phyloP scores from a whole-genome alignment of 2,329 filamentous ascomycete genomes.

The Arthroderma sp. region DNA sequence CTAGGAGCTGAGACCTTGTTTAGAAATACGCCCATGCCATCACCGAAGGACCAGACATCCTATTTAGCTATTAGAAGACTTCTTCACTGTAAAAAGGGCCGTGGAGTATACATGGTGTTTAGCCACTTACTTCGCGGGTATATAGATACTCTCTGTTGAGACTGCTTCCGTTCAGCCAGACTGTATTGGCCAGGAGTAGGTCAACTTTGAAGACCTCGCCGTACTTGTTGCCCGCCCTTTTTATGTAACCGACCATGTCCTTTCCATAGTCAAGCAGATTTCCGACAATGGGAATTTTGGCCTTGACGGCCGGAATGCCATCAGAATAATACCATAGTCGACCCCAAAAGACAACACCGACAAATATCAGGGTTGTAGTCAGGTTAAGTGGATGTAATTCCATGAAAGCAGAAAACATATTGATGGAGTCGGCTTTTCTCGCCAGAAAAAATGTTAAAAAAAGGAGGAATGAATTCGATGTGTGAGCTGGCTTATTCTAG shows the following conservation, averaged over 20 bases:
- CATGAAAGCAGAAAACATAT: too few species aligned
- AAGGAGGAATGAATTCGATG: too few species aligned
- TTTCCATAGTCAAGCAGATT: conserved; percentile 8
- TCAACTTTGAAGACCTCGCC: conserved; percentile 9
- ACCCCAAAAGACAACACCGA: not conserved
- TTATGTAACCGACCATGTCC: conserved; percentile 7
- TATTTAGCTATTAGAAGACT: not conserved
- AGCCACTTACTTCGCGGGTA: conserved; percentile 6
- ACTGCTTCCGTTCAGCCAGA: conserved; percentile 7
- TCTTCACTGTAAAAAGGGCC: not conserved
- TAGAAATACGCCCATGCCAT: conserved; percentile 12
- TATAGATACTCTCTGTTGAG: conserved; percentile 10
- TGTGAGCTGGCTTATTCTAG: too few species aligned
- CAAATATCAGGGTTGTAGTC: not conserved
- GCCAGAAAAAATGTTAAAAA: too few species aligned
- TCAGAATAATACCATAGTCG: conserved; percentile 2
- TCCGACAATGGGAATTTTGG: conserved; percentile 8
- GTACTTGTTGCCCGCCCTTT: conserved; percentile 5
- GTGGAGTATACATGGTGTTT: not conserved
- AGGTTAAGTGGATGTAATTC: conserved; percentile 1
- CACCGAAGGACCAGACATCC: conserved; percentile 12
- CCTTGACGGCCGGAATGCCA: conserved; percentile 6
- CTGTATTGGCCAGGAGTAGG: conserved; percentile 7
- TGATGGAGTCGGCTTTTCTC: too few species aligned
- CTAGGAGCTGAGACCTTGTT: conserved; percentile 11